Percentiles rank a stretch among this genome's conserved stretches.
Conservation (phyloP, 1,139 yeast species). For the Suhomyces coccinellae region DNA sequence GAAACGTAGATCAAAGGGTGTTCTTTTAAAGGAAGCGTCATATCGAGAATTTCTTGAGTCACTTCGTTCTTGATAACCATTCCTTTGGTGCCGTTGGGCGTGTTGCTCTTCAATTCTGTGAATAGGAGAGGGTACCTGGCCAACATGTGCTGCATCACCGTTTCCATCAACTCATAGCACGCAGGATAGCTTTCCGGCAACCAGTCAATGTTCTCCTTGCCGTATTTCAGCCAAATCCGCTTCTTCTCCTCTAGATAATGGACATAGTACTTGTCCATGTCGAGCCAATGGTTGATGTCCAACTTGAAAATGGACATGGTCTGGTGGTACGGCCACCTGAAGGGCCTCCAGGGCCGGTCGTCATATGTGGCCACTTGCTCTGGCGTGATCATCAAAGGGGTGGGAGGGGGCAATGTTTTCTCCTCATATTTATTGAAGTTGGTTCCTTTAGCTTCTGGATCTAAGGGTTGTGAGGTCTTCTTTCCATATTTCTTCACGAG, state of each 20-base stretch:
- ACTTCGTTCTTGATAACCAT: slow-evolving; percentile 57
- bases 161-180: slow-evolving; percentile 62
- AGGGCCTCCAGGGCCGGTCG: slow-evolving; percentile 81
- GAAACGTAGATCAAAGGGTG: slow-evolving; percentile 64
- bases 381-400: slow-evolving; percentile 64
- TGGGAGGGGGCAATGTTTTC: slow-evolving; percentile 43
- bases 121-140: slow-evolving; percentile 63
- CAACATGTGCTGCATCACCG: slow-evolving; percentile 58
- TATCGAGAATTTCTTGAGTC: slow-evolving; percentile 61
- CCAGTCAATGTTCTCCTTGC: slow-evolving; percentile 64
- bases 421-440: slow-evolving; percentile 13
- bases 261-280: slow-evolving; percentile 74
- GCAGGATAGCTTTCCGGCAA: slow-evolving; percentile 68
- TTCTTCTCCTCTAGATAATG: slow-evolving; percentile 64
- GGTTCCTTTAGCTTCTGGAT: slow-evolving; percentile 11
- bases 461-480: slow-evolving; percentile 13
- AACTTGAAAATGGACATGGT: slow-evolving; percentile 73
- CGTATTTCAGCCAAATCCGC: slow-evolving; percentile 57
- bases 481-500: not conserved
- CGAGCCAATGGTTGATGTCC: slow-evolving; percentile 74
- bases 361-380: slow-evolving; percentile 65
- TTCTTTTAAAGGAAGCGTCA: slow-evolving; percentile 57
- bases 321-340: slow-evolving; percentile 79
- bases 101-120: slow-evolving; percentile 46
- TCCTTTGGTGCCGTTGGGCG: slow-evolving; percentile 22